phyloP scores from a whole-genome alignment of 1,139 yeast genomes.

The Geotrichum phurueaensis region DNA sequence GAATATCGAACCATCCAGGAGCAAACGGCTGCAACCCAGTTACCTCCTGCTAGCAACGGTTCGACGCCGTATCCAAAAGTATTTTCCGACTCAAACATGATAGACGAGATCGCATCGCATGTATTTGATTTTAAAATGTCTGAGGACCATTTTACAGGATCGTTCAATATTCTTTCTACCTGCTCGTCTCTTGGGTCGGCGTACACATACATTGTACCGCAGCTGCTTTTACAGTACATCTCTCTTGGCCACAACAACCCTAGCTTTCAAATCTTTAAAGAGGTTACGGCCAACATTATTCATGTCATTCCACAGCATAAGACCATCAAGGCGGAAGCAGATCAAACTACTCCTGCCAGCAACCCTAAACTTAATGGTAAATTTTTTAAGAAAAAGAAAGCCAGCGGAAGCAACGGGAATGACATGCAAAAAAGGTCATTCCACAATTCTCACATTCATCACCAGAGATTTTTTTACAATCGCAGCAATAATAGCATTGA shows the following conservation, averaged over 20 bases:
- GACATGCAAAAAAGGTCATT: not conserved
- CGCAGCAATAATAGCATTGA: not conserved
- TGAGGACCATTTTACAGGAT: not conserved
- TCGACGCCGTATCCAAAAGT: not conserved
- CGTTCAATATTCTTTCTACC: slow-evolving; percentile 20
- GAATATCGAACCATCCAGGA: not conserved
- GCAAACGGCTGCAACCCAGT: not conserved
- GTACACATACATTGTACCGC: slow-evolving; percentile 21
- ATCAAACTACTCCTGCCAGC: not conserved
- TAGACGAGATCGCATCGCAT: slow-evolving; percentile 1
- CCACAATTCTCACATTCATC: not conserved
- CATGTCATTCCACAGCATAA: slow-evolving; percentile 24
- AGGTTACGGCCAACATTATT: slow-evolving; percentile 20
- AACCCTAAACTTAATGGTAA: not conserved
- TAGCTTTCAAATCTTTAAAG: not conserved
- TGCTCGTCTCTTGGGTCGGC: slow-evolving; percentile 23
- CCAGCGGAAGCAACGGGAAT: not conserved
- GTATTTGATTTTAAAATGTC: not conserved
- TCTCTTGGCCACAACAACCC: not conserved
- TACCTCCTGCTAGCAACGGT: not conserved
- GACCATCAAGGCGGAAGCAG: slow-evolving; percentile 3
- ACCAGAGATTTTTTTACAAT: not conserved
- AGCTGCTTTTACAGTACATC: slow-evolving; percentile 18
- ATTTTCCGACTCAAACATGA: not conserved
- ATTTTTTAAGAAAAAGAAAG: not conserved